Conservation (phyloP, 1,284 basidiomycete genomes). For the Sanguinoderma infundibulare region DNA sequence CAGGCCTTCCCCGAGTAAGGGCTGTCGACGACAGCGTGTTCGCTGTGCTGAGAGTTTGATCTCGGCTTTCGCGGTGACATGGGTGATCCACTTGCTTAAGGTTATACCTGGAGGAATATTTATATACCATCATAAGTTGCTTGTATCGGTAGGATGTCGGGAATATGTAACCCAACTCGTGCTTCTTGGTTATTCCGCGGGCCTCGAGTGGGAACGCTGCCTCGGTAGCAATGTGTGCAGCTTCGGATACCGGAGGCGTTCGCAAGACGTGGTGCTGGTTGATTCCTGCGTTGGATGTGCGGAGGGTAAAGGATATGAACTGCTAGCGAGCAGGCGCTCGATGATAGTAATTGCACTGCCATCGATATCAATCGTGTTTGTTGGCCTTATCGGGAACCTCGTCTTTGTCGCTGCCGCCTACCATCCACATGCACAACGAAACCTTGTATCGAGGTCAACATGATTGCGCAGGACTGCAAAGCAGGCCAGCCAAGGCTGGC, state of each 20-base stretch:
- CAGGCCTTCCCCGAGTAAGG: slow-evolving; percentile 45
- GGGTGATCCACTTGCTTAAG: no score
- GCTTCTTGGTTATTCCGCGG: background rate
- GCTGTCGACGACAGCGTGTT: background rate
- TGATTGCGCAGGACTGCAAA: no score
- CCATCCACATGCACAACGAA: background rate
- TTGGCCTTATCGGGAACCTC: background rate
- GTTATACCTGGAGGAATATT: background rate
- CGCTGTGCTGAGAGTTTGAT: no score
- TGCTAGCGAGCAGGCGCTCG: background rate
- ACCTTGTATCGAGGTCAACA: no score
- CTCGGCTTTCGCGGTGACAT: no score
- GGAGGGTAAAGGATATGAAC: background rate
- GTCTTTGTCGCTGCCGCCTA: background rate
- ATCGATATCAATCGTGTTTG: no score
- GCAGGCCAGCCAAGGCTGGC: background rate
- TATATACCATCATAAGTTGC: background rate
- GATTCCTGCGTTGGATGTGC: no score
- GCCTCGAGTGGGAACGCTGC: background rate
- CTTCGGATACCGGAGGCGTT: background rate
- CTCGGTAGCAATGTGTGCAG: background rate
- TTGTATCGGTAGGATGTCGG: background rate
- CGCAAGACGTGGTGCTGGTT: no score
- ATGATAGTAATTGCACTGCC: background rate
- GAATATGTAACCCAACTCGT: background rate